Evolutionary conservation across 805 yeast genomes (phyloP).

Genomic region (Lipomyces sp.): DNA sequence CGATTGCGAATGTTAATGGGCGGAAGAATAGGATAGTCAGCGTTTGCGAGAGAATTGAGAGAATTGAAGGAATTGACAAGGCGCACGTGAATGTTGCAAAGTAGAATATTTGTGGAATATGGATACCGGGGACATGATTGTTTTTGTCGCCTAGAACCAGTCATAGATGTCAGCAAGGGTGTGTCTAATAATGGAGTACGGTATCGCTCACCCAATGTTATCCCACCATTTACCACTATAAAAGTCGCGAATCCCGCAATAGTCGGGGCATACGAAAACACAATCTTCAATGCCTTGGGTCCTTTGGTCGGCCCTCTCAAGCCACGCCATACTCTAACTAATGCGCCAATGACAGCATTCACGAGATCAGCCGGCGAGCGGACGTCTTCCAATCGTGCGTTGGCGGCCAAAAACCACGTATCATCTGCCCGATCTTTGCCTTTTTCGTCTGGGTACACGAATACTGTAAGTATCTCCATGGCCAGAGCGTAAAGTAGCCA

Average conservation of each 20-base stretch:
- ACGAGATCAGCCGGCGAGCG: conserved; percentile 7
- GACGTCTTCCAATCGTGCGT: conserved; percentile 7
- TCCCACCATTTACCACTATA: conserved; percentile 72
- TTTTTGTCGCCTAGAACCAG: conserved; percentile 71
- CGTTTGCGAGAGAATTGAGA: conserved; percentile 45
- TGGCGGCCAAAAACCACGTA: conserved; percentile 8
- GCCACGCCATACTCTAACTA: conserved; percentile 7
- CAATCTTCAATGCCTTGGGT: background rate
- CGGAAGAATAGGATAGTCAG: conserved; percentile 7
- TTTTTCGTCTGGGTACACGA: conserved; percentile 18
- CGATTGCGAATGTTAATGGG: conserved; percentile 4
- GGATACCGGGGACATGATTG: conserved; percentile 74
- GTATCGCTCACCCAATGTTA: conserved; percentile 56
- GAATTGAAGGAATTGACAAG: conserved; percentile 80
- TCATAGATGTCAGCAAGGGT: background rate
- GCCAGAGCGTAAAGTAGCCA: conserved; percentile 58
- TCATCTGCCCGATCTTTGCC: conserved; percentile 27
- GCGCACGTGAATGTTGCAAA: conserved; percentile 65
- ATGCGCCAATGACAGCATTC: conserved; percentile 5
- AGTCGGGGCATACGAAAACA: conserved; percentile 18
- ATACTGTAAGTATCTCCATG: conserved; percentile 3
- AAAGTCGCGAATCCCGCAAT: conserved; percentile 57
- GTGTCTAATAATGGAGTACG: background rate
- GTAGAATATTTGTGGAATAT: conserved; percentile 81
- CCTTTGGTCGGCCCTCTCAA: conserved; percentile 6